Base-by-base conservation (phyloP, 148 eudicot genomes). In the Rhododendron ovatum region DNA sequence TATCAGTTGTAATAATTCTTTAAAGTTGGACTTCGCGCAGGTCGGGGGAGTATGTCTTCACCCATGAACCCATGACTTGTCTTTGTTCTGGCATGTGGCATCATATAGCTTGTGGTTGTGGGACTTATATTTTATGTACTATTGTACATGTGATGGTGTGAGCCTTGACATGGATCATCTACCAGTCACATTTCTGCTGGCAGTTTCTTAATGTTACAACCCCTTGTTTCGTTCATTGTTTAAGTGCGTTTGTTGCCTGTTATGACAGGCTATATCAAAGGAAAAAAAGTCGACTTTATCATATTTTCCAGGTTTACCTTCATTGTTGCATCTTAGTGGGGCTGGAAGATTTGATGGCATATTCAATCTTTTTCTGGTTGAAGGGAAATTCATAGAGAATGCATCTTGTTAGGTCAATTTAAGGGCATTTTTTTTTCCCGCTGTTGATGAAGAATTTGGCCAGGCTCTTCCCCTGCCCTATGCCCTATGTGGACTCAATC, bases 21-120 rank as follows among this genome's bases (percentile, higher is more conserved):
- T n/a, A 24, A 35, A 80, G 59, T 24, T 55, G 82, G 78, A 55
- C n/a, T 53, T 84, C 47, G 24, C n/a, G 5, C 81, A 22, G 51
- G 50, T 75, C 22, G 15, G 37, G 78, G 78, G 55, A 69, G 61
- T n/a, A 63, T 63, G 55, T 63, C 77, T 83, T 83, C 37, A 83
- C 51, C 78, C 41, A 3, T 84, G 80, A 71, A 83, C 51, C 78
- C 41, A 3, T 84, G 80, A 71, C 28, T 78, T 73, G 41, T 75
- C 50, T 84, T 53, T 75, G 50, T 75, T 50, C 86, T 73, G 85
- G 63, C 86, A 82, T 59, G 18, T 78, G 50, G 81, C 30, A 39
- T 43, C 15, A n/a, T 83, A 65, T 83, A 17, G 39, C 85, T 69
- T 41, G 85, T 65, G 74, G 85, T 83, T 39, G 78, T 65, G 75